A percentile compares a stretch with the other conserved stretches of the same genome.
These are phyloP conservation scores for Ephemerocybe angulata DNA, from an alignment of 768 basidiomycete species.

Conservation along the genomic window DNA sequence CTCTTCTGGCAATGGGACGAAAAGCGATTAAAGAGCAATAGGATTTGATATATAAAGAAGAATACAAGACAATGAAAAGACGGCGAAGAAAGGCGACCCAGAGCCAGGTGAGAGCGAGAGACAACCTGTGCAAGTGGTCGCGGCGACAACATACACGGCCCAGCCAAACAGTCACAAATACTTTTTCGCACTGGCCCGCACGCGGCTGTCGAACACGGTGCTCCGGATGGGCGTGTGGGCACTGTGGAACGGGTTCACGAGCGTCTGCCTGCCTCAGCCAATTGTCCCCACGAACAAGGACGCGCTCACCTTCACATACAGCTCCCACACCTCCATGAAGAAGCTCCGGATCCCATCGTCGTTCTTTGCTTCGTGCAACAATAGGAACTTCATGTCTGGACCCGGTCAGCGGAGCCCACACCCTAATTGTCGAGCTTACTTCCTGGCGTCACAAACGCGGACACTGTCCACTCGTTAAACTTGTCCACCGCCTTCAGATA, in stretches of 20 bases:
- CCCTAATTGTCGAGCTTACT: constrained; percentile 52
- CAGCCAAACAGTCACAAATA: constrained; percentile 28
- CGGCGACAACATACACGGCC: constrained; percentile 8
- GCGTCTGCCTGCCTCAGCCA: constrained; percentile 48
- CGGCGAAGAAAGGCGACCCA: constrained; percentile 24
- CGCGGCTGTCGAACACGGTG: constrained; percentile 74
- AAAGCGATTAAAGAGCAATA: constrained; percentile 10
- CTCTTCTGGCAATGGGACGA: constrained; percentile 16
- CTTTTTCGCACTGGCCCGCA: constrained; percentile 84
- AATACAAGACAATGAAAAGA: constrained; percentile 25
- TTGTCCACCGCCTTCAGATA: constrained; percentile 94
- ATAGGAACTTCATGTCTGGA: constrained; percentile 89
- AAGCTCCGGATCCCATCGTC: constrained; percentile 94
- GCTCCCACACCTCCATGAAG: constrained; percentile 95
- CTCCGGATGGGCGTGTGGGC: constrained; percentile 83
- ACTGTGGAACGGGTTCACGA: constrained; percentile 95
- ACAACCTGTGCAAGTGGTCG: constrained; percentile 18
- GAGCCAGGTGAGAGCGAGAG: constrained; percentile 26
- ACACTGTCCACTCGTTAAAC: constrained; percentile 99
- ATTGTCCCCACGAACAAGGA: not conserved
- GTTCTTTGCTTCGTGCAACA: constrained; percentile 93
- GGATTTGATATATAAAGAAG: constrained; percentile 22
- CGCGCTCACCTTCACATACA: constrained; percentile 81
- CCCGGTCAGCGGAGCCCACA: constrained; percentile 16
- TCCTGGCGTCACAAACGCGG: constrained; percentile 91